These are phyloP conservation scores for Hypoxylon cercidicola DNA, from an alignment of 495 filamentous ascomycete genomes.

Conservation along the genomic window DNA sequence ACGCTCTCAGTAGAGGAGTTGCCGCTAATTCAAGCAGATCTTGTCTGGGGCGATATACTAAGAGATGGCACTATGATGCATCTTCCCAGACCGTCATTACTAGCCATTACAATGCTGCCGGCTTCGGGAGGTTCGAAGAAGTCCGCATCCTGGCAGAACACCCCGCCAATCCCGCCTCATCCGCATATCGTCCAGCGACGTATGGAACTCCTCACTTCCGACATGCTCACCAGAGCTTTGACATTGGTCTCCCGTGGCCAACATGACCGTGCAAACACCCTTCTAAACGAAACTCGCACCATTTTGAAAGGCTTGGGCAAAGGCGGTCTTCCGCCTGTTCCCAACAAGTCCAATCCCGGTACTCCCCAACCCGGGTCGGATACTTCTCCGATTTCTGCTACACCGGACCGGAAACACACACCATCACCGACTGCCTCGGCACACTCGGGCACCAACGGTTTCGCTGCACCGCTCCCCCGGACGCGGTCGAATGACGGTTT, in stretches of 20 bases:
- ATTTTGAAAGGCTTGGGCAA: constrained; percentile 97
- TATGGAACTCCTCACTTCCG: constrained; percentile 97
- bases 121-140: constrained; percentile 70
- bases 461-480: constrained; percentile 44
- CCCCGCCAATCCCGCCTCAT: constrained; percentile 93
- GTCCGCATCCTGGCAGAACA: constrained; percentile 64
- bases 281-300: constrained; percentile 90
- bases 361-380: constrained; percentile 59
- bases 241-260: constrained; percentile 91
- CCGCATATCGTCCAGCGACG: constrained; percentile 94
- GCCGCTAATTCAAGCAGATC: constrained; percentile 93
- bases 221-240: constrained; percentile 94
- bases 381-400: constrained; percentile 55
- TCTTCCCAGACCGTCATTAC: constrained; percentile 84
- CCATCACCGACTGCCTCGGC: constrained; percentile 62
- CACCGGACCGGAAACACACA: constrained; percentile 59
- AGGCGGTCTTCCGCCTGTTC: constrained; percentile 92
- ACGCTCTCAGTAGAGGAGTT: constrained; percentile 92
- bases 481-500: constrained; percentile 58
- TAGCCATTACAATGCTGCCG: constrained; percentile 99
- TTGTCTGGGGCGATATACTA: constrained; percentile 93
- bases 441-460: constrained; percentile 50
- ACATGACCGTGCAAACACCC: constrained; percentile 90
- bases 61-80: constrained; percentile 90
- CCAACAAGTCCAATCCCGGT: constrained; percentile 62